Evolutionary conservation across 805 yeast genomes (phyloP).

Genomic region (Candida boleticola): DNA sequence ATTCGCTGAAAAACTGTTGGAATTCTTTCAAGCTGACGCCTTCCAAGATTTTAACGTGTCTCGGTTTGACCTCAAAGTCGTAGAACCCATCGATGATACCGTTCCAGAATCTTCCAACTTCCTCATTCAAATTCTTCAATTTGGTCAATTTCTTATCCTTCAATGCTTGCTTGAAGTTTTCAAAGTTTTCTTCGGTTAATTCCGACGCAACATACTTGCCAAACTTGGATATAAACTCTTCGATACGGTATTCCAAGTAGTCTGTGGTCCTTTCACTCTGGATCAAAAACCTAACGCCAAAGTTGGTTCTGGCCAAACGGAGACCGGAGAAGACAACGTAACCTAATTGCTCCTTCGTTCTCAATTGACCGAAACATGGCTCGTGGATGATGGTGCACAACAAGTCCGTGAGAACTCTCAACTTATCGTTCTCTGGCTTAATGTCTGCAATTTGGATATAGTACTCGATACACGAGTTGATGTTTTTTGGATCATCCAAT

Average conservation of each 20-base stretch:
- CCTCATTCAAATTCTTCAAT: slow-evolving; percentile 77
- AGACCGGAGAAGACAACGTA: slow-evolving; percentile 86
- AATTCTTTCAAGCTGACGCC: slow-evolving; percentile 57
- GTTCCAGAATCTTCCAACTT: slow-evolving; percentile 61
- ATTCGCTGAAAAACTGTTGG: slow-evolving; percentile 48
- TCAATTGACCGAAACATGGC: slow-evolving; percentile 83
- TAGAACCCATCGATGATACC: slow-evolving; percentile 74
- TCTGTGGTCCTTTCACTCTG: slow-evolving; percentile 81
- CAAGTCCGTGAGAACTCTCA: slow-evolving; percentile 55
- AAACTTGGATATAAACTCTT: slow-evolving; percentile 55
- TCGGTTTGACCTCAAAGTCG: slow-evolving; percentile 61
- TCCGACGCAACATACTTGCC: slow-evolving; percentile 40
- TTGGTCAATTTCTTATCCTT: slow-evolving; percentile 65
- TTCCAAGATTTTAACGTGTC: slow-evolving; percentile 56
- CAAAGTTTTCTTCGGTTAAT: slow-evolving; percentile 64
- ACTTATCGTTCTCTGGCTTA: slow-evolving; percentile 19
- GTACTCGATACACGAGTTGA: slow-evolving; percentile 82
- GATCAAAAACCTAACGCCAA: slow-evolving; percentile 70
- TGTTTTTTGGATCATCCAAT: slow-evolving; percentile 64
- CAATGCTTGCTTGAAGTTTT: slow-evolving; percentile 67
- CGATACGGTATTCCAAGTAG: slow-evolving; percentile 76
- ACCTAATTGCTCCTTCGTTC: slow-evolving; percentile 95
- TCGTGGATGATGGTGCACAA: slow-evolving; percentile 74
- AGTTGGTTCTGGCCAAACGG: slow-evolving; percentile 64
- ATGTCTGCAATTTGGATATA: slow-evolving; percentile 61